A percentile compares a stretch with the other conserved stretches of the same genome.
phyloP scores from a whole-genome alignment of 1,284 basidiomycete species.

The Trametes polyzona region DNA sequence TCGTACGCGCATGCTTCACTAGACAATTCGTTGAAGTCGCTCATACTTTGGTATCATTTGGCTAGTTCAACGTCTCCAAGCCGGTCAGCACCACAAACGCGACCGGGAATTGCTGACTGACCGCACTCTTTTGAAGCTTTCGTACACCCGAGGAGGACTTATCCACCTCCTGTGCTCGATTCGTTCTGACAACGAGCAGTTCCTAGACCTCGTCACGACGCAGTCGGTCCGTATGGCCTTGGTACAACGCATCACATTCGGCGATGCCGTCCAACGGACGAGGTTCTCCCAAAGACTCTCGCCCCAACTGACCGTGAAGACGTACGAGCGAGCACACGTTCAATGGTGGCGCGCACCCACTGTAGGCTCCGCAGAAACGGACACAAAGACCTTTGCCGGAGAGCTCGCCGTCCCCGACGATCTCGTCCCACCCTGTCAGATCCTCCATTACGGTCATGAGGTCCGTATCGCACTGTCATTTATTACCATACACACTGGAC shows the following conservation, averaged over 20 bases:
- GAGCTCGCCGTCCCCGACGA: slow-evolving; percentile 24
- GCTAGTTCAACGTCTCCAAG: slow-evolving; percentile 27
- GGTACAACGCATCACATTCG: slow-evolving; percentile 23
- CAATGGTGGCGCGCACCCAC: slow-evolving; percentile 21
- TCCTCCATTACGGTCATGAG: slow-evolving; percentile 27
- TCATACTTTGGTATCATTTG: neutral
- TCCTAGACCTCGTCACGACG: slow-evolving; percentile 26
- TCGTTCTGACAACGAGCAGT: slow-evolving; percentile 24
- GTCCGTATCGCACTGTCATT: slow-evolving; percentile 9
- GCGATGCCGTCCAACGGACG: slow-evolving; percentile 2
- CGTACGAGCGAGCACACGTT: slow-evolving; percentile 15
- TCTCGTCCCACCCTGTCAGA: slow-evolving; percentile 23
- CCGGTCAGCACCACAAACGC: slow-evolving; percentile 21
- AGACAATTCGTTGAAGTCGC: neutral
- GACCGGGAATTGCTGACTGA: neutral
- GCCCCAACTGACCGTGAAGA: slow-evolving; percentile 8
- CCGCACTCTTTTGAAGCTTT: slow-evolving; percentile 17
- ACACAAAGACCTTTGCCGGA: slow-evolving; percentile 18
- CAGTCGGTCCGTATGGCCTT: slow-evolving; percentile 20
- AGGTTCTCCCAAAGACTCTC: slow-evolving; percentile 19
- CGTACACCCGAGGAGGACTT: slow-evolving; percentile 28
- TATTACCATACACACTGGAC: neutral
- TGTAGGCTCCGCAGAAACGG: neutral
- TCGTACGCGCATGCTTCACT: slow-evolving; percentile 9
- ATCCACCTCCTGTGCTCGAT: slow-evolving; percentile 26